Conservation (phyloP, 1,284 basidiomycete genomes). For the Heterobasidion irregulare region DNA sequence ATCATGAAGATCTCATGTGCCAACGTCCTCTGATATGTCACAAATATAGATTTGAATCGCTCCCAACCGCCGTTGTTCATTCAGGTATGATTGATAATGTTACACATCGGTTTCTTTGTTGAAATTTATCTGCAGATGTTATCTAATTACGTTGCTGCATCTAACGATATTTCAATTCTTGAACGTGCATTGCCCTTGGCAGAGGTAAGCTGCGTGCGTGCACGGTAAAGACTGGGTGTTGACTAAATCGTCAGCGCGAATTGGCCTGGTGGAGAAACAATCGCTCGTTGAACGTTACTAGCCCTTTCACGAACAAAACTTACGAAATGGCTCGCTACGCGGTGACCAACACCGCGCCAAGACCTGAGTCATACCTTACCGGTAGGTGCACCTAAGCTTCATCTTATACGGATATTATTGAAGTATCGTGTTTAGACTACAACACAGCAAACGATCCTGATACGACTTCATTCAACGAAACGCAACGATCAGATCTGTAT, state of each 20-base stretch:
- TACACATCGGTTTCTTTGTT: neutral
- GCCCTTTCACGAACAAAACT: slow-evolving; percentile 62
- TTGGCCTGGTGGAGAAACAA: slow-evolving; percentile 78
- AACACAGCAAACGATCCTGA: slow-evolving; percentile 61
- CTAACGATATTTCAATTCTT: slow-evolving; percentile 58
- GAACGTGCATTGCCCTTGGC: slow-evolving; percentile 54
- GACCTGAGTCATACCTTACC: slow-evolving; percentile 76
- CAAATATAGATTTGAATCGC: slow-evolving; percentile 62
- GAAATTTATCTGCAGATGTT: slow-evolving; percentile 44
- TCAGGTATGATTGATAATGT: slow-evolving; percentile 35
- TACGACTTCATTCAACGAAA: slow-evolving; percentile 50
- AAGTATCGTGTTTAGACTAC: slow-evolving; percentile 50
- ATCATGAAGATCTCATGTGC: slow-evolving; percentile 5
- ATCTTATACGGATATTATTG: neutral
- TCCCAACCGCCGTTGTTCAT: slow-evolving; percentile 88
- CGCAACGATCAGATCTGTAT: slow-evolving; percentile 63
- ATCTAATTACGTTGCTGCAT: slow-evolving; percentile 49
- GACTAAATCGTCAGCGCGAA: slow-evolving; percentile 44
- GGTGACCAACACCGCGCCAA: slow-evolving; percentile 78
- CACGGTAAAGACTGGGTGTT: no score
- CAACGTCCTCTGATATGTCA: neutral
- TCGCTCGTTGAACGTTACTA: slow-evolving; percentile 65
- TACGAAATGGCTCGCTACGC: slow-evolving; percentile 66
- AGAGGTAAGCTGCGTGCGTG: slow-evolving; percentile 26
- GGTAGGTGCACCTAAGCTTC: slow-evolving; percentile 23